Base-by-base conservation (phyloP, 2,329 filamentous ascomycete species). In the Sarocladium oryzae region DNA sequence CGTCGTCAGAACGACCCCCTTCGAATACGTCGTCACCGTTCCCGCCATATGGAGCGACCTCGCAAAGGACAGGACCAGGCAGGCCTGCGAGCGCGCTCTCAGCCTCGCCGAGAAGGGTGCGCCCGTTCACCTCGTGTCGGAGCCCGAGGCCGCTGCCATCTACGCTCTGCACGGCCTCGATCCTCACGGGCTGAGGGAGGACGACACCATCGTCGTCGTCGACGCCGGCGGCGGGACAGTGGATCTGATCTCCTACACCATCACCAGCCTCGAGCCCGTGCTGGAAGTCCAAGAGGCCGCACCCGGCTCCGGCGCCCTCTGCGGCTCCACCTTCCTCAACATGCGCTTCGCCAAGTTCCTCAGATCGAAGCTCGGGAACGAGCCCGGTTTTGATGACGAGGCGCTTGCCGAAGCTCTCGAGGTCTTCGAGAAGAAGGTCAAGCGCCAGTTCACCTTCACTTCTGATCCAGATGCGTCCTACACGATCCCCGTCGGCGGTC, bases 11-110 rank as follows among this genome's bases (percentile, higher is more conserved):
- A 68, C 57, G 40, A 75, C 65, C 0, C 64, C 70, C 1, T 62
- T 77, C 5, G 69, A 78, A 51, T 77, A 78, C 49, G 69, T 80
- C 40, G 60, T 80, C 40, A 78, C 77, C 0, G 76, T 81, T 0
- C 78, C 78, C 1, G 76, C 77, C 5, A 75, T 81, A 6, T 81
- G 77, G 78, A 76, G 70, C 41, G 75, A 79, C 37, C 61, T 68
- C 4, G 75, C 76, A 50, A 78, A 75, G 41, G 66, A 76, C 35
- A 71, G 69, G 53, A 80, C 75, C 1, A 64, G 66, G 41, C 64
- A 69, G 48, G 74, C 75, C 15, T 74, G 69, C 37, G 59, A 69
- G 52, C 60, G 58, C 10, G 67, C 70, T 13, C 56, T 58, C 1
- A 63, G 61, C 8, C 57, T 69, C 3, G 63, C 59, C 3, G 53